Evolutionary conservation across 1,139 yeast genomes (phyloP).

Genomic region (Taphrina pruni): DNA sequence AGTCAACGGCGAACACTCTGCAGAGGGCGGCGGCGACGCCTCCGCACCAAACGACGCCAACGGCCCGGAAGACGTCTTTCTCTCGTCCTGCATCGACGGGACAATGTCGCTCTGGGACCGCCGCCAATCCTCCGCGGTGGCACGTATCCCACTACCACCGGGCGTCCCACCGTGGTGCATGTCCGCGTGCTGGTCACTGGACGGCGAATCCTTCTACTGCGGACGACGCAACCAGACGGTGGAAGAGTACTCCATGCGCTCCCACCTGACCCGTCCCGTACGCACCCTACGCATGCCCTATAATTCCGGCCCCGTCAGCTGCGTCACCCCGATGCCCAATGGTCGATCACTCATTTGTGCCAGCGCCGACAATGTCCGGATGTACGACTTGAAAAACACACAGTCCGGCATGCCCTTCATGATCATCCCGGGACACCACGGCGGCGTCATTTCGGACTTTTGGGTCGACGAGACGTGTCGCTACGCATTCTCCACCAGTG

Average conservation of each 20-base stretch:
- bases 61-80: constrained; percentile 56
- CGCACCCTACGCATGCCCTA: constrained; percentile 75
- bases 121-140: constrained; percentile 60
- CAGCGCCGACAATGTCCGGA: constrained; percentile 83
- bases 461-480: constrained; percentile 79
- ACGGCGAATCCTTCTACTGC: constrained; percentile 77
- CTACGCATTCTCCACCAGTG: constrained; percentile 88
- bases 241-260: constrained; percentile 79
- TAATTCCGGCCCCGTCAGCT: constrained; percentile 90
- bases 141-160: constrained; percentile 65
- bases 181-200: constrained; percentile 79
- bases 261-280: constrained; percentile 60
- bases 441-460: constrained; percentile 67
- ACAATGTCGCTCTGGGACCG: constrained; percentile 82
- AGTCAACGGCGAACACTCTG: not conserved
- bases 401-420: constrained; percentile 56
- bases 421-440: constrained; percentile 70
- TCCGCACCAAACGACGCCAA: constrained; percentile 1
- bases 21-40: not conserved
- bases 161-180: constrained; percentile 94
- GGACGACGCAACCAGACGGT: constrained; percentile 84
- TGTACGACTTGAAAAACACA: constrained; percentile 70
- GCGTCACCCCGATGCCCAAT: constrained; percentile 81
- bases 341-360: constrained; percentile 81
- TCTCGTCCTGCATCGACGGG: constrained; percentile 87